phyloP scores from a whole-genome alignment of 1,139 yeast genomes.

The Magnusiomyces clavatus region DNA sequence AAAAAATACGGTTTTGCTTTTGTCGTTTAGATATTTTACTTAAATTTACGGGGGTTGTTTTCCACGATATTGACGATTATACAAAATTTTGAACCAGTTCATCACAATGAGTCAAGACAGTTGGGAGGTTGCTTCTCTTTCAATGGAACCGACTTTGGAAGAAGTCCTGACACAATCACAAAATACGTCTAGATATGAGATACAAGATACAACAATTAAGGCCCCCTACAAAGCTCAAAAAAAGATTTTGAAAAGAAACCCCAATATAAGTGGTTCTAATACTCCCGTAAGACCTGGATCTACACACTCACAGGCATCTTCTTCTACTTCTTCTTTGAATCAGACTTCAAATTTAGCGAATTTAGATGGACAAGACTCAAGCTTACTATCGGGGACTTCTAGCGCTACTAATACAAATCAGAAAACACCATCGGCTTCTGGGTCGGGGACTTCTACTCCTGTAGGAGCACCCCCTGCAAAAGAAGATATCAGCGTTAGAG shows the following conservation, averaged over 20 bases:
- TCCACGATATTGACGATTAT: neutral
- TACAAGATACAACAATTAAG: conserved; percentile 10
- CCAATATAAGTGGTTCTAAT: conserved; percentile 2
- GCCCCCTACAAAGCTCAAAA: conserved; percentile 8
- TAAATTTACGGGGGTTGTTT: neutral
- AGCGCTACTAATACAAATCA: neutral
- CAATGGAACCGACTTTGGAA: conserved; percentile 6
- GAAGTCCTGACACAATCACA: conserved; percentile 10
- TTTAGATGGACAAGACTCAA: too few species aligned
- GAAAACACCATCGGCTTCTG: neutral
- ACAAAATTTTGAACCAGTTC: neutral
- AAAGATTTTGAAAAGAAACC: conserved; percentile 12
- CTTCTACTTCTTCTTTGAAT: neutral
- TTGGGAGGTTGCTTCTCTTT: too few species aligned
- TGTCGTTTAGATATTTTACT: neutral
- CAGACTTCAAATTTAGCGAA: too few species aligned
- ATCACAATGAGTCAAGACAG: too few species aligned
- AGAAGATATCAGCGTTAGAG: conserved; percentile 12
- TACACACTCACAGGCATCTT: neutral
- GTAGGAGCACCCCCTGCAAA: conserved; percentile 8
- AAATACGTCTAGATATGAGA: conserved; percentile 8
- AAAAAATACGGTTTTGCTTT: neutral
- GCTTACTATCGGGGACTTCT: neutral
- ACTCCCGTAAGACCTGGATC: conserved; percentile 1
- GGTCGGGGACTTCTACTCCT: conserved; percentile 6